Conservation (phyloP, 352 stramenopile species). For the Pythium phragmitis region DNA sequence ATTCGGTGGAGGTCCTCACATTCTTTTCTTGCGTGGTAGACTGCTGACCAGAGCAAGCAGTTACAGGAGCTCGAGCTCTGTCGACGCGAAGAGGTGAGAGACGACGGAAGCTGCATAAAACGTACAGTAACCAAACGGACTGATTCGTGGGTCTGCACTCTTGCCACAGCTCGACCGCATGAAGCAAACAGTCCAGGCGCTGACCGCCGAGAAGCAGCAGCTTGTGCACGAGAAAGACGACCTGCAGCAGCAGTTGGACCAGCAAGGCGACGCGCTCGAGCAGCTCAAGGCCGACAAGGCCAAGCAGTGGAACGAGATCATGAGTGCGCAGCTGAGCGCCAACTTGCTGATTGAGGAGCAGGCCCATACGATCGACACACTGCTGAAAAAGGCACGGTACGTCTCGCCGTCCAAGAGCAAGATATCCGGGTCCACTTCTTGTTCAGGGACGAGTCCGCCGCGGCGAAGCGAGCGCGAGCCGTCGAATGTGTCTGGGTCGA, state of each 20-base stretch:
- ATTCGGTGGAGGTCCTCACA: background rate
- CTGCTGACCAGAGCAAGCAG: conserved; percentile 62
- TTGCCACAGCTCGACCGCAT: conserved; percentile 31
- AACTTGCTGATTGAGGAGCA: conserved; percentile 81
- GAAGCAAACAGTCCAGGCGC: conserved; percentile 30
- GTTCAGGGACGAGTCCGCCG: conserved; percentile 6
- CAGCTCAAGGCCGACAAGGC: conserved; percentile 58
- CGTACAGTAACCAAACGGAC: too few relatives aligned
- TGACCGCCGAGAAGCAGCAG: conserved; percentile 41
- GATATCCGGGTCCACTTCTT: background rate
- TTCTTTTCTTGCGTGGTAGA: conserved; percentile 26
- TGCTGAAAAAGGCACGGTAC: conserved; percentile 52
- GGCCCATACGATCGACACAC: conserved; percentile 73
- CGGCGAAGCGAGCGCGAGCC: conserved; percentile 6
- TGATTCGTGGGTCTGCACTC: background rate
- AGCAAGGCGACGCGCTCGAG: conserved; percentile 50
- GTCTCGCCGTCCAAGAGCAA: conserved; percentile 39
- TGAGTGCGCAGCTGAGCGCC: conserved; percentile 63
- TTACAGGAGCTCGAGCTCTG: conserved; percentile 54
- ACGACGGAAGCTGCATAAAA: too few relatives aligned
- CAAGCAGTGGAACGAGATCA: conserved; percentile 72
- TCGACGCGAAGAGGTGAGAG: conserved; percentile 41
- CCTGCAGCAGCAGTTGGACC: conserved; percentile 41
- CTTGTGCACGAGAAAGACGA: conserved; percentile 43
- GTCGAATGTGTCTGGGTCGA: conserved; percentile 5